Base-by-base conservation (phyloP, 2,329 filamentous ascomycete species). In the Calonectria pseudoreteaudii region DNA sequence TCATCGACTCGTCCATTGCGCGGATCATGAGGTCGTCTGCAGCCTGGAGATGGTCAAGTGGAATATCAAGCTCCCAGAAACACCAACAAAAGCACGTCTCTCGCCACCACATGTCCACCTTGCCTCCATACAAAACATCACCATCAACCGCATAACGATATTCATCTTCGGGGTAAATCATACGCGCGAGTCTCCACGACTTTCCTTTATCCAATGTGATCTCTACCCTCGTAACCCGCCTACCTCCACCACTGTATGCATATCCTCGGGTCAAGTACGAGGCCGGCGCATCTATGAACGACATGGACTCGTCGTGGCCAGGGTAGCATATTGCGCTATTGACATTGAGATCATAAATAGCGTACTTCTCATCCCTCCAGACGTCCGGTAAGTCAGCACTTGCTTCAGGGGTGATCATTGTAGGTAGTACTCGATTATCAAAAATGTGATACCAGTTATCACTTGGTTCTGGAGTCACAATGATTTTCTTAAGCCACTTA, bases 391-490 rank as follows among this genome's bases (percentile, higher is more conserved):
- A 88, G 75, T 93, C 91, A 2, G 93, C 92, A 72, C 94, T 93
- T 81, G 93, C 93, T 78, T 98, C 95, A 0, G 96, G 95, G 14
- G 93, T 93, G 20, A 98, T 89, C 90, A 93, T 96, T 0, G 95
- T 98, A 77, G 96, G 96, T 49, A 98, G 86, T 1, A 98, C 95
- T 72, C 95, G 89, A 82, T 98, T 98, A 83, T 98, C 96, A 84
- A 97, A 96, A 75, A 97, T 95, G 83, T 98, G 96, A 80, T 98
- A 98, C 95, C 95, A 98, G 81, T 97, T 98, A 75, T 96, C 93
- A 81, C 95, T 98, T 0, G 95, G 95, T 30, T 89, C 87, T 13
- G 92, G 90, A 0, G 95, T 96, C 66, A 98, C 84, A 53, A 95
- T 93, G 74, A 98, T 90, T 76, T 89, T 93, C 86, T 93, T 96